Evolutionary conservation across 352 stramenopile species (phyloP).

Genomic region (Globisporangium cederbergense): DNA sequence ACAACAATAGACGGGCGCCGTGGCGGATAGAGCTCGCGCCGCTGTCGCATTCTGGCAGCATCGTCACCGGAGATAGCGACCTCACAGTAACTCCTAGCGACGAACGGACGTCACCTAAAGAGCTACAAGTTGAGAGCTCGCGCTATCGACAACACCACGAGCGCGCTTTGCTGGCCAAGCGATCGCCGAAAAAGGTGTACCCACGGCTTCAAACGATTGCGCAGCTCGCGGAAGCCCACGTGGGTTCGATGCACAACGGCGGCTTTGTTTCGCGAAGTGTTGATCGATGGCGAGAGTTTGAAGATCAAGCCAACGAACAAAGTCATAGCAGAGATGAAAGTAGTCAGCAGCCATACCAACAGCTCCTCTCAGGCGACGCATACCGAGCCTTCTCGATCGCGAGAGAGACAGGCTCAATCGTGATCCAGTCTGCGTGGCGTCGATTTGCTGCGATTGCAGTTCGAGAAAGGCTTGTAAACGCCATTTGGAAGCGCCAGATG

Average conservation of each 20-base stretch:
- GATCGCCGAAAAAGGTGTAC: conserved; percentile 11
- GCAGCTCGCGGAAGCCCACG: conserved; percentile 37
- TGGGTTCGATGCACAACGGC: conserved; percentile 32
- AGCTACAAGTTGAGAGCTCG: background rate
- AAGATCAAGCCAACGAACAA: background rate
- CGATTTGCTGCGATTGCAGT: conserved; percentile 24
- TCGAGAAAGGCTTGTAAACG: conserved; percentile 19
- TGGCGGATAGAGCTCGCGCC: conserved; percentile 12
- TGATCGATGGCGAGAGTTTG: conserved; percentile 34
- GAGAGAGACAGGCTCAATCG: conserved; percentile 34
- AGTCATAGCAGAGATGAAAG: background rate
- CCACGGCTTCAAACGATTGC: conserved; percentile 43
- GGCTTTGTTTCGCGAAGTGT: conserved; percentile 46
- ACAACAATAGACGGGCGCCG: background rate
- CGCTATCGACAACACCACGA: no score
- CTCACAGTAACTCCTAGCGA: background rate
- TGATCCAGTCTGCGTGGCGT: conserved; percentile 51
- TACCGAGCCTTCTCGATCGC: conserved; percentile 20
- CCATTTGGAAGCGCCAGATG: conserved; percentile 41
- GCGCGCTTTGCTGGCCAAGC: background rate
- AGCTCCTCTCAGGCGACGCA: conserved; percentile 14
- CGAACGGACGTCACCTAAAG: background rate
- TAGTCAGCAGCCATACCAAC: no score
- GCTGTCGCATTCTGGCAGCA: background rate
- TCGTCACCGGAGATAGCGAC: background rate